These are phyloP conservation scores for Coemansia erecta DNA, from an alignment of 192 early-diverging fungal genomes.

Conservation along the genomic window DNA sequence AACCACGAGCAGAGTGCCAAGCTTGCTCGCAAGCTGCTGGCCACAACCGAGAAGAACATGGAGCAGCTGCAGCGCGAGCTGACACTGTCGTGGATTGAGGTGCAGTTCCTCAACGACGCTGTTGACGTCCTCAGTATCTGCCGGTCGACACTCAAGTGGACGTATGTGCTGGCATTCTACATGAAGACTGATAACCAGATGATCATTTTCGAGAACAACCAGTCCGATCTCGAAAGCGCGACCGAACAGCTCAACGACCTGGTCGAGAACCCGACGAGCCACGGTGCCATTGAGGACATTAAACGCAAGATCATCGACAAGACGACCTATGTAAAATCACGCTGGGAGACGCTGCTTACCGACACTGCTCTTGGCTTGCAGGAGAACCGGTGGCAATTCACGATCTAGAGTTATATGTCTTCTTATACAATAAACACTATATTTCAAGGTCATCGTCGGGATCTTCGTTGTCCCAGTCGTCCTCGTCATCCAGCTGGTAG, in stretches of 20 bases:
- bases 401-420: neutral
- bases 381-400: slow-evolving; percentile 81
- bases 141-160: slow-evolving; percentile 95
- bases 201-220: slow-evolving; percentile 95
- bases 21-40: slow-evolving; percentile 75
- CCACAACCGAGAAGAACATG: slow-evolving; percentile 64
- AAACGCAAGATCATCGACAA: slow-evolving; percentile 90
- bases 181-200: slow-evolving; percentile 82
- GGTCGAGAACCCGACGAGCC: slow-evolving; percentile 80
- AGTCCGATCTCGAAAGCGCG: slow-evolving; percentile 96
- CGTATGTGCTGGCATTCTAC: slow-evolving; percentile 96
- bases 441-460: slow-evolving; percentile 90
- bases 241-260: slow-evolving; percentile 91
- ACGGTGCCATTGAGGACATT: slow-evolving; percentile 73
- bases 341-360: slow-evolving; percentile 84
- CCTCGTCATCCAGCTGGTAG: slow-evolving; percentile 81
- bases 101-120: slow-evolving; percentile 92
- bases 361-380: slow-evolving; percentile 87
- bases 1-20: slow-evolving; percentile 96
- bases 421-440: slow-evolving; percentile 16
- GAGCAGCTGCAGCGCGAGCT: slow-evolving; percentile 90
- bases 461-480: slow-evolving; percentile 91
- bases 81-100: slow-evolving; percentile 96
- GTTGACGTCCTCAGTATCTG: slow-evolving; percentile 86
- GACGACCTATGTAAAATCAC: slow-evolving; percentile 83